Base-by-base conservation (phyloP, 1,139 yeast species). In the Saccharomycopsis hybrid region DNA sequence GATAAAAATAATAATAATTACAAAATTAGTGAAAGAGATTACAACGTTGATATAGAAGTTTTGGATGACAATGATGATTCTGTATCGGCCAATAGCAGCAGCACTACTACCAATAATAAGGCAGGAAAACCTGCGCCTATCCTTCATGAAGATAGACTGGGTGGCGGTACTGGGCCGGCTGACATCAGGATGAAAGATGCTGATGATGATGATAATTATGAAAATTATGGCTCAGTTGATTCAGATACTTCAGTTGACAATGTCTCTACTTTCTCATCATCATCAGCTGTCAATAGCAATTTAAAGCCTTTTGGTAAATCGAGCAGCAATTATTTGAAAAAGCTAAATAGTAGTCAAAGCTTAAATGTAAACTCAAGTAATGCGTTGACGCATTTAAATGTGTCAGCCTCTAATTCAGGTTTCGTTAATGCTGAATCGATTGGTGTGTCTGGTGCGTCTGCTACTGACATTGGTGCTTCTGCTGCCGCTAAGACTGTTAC, bases 191-290 rank as follows among this genome's bases (percentile, higher is more conserved):
- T 48, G 51, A 44, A 42, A 13, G 50, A 50, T 18, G 47, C 35
- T n/a, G 38, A 47, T 9, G 48, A 47, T 24, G 46, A 41, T 8
- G 48, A 49, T 5, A 43, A 41, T 28, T 52, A 51, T n/a, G 38
- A 31, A 13, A 31, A 38, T 25, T 43, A 40, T 29, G 48, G 30
- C 8, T 45, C 50, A 5, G 41, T 43, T 5, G 55, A 41, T 24
- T 49, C 53, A 9, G 55, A 52, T n/a, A 52, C 53, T 7, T 44
- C 48, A 5, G 32, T 44, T 18, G 55, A 52, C 32, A 52, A 52
- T 31, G 46, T 30, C n/a, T 47, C 51, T 25, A 52, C 49, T 11
- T 39, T 39, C 18, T 39, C 30, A 4, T 39, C 30, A 7, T 24
- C 30, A 4, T 39, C 30, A 24, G 8, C 30, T 39, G 30, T 39